Conservation (phyloP, 2,329 filamentous ascomycete species). For the Colletotrichum lini region DNA sequence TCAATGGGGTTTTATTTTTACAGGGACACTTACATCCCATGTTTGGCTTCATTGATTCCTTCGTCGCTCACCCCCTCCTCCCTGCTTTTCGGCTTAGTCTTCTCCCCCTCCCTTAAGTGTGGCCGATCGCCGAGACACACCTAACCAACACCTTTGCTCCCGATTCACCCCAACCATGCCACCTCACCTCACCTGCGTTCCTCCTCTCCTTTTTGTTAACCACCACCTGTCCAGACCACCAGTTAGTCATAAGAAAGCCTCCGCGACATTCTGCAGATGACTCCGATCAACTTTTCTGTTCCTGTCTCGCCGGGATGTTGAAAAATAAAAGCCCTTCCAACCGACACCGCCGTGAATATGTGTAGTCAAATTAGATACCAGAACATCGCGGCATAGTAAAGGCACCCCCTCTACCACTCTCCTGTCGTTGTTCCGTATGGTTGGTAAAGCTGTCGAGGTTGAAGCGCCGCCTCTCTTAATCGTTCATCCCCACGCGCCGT, state of each 20-base stretch:
- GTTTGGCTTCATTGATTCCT: constrained; percentile 14
- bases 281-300: constrained; percentile 13
- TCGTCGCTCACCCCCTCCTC: neutral
- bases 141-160: neutral
- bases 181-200: neutral
- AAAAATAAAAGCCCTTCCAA: constrained; percentile 17
- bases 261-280: constrained; percentile 29
- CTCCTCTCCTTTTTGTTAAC: neutral
- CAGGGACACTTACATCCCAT: neutral
- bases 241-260: constrained; percentile 27
- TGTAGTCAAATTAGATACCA: constrained; percentile 33
- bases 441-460: neutral
- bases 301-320: constrained; percentile 15
- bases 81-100: neutral
- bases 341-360: constrained; percentile 16
- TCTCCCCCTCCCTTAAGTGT: neutral
- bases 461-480: constrained; percentile 9
- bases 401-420: constrained; percentile 14
- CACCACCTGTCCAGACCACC: constrained; percentile 14
- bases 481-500: constrained; percentile 20
- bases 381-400: constrained; percentile 16
- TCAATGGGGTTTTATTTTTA: constrained; percentile 21
- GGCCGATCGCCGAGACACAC: constrained; percentile 4
- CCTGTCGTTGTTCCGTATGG: constrained; percentile 6
- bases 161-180: too few relatives aligned